Evolutionary conservation across 148 eudicot species (phyloP).

Genomic region (Vaccinium corymbosum): DNA sequence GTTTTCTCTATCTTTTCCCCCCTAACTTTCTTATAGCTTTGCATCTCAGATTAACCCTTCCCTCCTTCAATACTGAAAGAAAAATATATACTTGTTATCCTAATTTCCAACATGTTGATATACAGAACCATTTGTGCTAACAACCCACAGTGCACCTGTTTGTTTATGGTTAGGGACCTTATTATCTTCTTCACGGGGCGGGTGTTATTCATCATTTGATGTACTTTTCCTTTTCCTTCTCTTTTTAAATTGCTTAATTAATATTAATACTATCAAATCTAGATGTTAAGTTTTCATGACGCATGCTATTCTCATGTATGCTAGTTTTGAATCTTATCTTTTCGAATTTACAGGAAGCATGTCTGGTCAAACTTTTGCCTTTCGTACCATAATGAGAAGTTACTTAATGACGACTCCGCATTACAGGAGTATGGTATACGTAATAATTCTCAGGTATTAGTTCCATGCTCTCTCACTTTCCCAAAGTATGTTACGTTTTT

Average conservation of each 20-base stretch:
- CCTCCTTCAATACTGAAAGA: too few species aligned
- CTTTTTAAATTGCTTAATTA: too few species aligned
- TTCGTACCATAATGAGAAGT: slow-evolving; percentile 66
- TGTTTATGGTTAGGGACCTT: neutral
- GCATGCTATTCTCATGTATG: neutral
- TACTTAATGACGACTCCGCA: slow-evolving; percentile 53
- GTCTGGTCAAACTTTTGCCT: slow-evolving; percentile 92
- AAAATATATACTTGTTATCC: neutral
- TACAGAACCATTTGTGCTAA: too few species aligned
- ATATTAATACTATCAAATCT: neutral
- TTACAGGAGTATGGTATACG: slow-evolving; percentile 77
- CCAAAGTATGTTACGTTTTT: neutral
- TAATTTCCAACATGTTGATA: neutral
- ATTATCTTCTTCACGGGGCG: neutral
- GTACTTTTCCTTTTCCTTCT: neutral
- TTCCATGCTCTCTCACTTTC: neutral
- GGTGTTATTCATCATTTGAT: neutral
- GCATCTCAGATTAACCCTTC: neutral
- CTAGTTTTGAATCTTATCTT: neutral
- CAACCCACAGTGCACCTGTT: neutral
- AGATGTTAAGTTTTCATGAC: too few species aligned
- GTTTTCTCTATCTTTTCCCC: neutral
- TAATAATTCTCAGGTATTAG: slow-evolving; percentile 77
- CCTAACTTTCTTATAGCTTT: neutral
- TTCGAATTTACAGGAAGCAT: slow-evolving; percentile 63